Evolutionary conservation across 805 yeast genomes (phyloP), one percentile per base, ranked within the genome.

Genomic region (Yarrowia alimentaria): DNA sequence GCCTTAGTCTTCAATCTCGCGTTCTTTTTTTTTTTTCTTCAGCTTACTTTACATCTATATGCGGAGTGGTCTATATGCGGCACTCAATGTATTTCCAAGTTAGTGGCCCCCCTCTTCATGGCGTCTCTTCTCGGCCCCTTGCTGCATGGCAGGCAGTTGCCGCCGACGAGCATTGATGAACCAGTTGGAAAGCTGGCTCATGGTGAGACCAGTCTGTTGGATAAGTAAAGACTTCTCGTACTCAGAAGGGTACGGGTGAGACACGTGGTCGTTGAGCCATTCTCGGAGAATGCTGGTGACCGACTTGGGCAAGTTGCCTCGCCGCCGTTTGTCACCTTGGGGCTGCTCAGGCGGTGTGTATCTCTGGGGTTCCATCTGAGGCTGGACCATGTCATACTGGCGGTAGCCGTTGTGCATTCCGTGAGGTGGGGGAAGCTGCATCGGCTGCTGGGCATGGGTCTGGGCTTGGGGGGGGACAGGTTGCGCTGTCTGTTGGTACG

Each of bases 81-180:
- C 43, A 37, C 43, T 37, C 43, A 37, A 24, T 37, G 43, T 29
- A 24, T 24, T 37, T 37, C 25, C 30, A 24, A 30, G 43, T 22
- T 37, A 30, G 25, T 37, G 43, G 43, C 21, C 22, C 22, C 30
- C 43, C 43, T 37, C 43, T 37, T 37, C 43, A 6, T 17, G 20
- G 20, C 43, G 43, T 17, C 25, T 37, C 43, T 37, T 37, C 30
- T 37, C 43, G 30, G 43, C 43, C 30, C 43, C 43, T 37, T 37
- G 43, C 34, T 29, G 48, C 34, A 63, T 54, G 6, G 65, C 60
- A 18, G 70, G 69, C 22, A 86, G 76, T 61, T 84, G 80, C 58
- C 95, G 72, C 60, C 95, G 73, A 59, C 95, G 76, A 14, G 91
- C 94, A 63, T 86, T 86, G 61, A 86, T 87, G 60, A 86, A 86